These are phyloP conservation scores for Aphanoascus verrucosus DNA, from an alignment of 2,329 filamentous ascomycete species.

Conservation along the genomic window DNA sequence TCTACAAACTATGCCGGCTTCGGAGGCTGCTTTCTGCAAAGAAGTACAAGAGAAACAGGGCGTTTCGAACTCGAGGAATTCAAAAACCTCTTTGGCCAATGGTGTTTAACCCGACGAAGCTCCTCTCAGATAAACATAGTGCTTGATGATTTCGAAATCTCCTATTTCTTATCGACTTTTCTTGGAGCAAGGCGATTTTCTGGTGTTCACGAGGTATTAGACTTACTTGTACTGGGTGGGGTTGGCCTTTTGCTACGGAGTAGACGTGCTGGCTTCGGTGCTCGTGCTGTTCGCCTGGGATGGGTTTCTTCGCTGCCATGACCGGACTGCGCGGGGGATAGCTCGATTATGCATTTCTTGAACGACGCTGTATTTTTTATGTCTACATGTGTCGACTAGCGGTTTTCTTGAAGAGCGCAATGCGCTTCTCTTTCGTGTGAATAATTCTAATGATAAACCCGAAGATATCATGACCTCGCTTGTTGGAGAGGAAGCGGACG, in stretches of 20 bases:
- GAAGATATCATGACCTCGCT: neutral
- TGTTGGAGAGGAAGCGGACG: neutral
- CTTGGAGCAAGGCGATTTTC: conserved; percentile 1
- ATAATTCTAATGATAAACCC: neutral
- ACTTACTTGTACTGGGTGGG: neutral
- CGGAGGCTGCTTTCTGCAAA: neutral
- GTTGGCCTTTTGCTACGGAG: neutral
- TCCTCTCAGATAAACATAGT: neutral
- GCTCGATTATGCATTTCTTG: neutral
- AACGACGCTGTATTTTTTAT: neutral
- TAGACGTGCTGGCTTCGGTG: conserved; percentile 5
- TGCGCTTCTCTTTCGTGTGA: neutral
- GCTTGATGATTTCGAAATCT: neutral
- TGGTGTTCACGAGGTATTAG: conserved; percentile 3
- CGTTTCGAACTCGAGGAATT: neutral
- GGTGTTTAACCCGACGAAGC: neutral
- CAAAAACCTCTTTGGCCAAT: neutral
- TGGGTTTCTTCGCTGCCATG: neutral
- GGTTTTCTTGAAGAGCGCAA: neutral
- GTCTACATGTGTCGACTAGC: neutral
- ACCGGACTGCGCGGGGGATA: neutral
- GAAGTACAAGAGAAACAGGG: neutral
- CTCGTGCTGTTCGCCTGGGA: conserved; percentile 1
- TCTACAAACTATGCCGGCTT: conserved; percentile 29
- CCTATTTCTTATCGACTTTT: conserved; percentile 1